These are phyloP conservation scores for Gliomastix tumulicola DNA, from an alignment of 2,329 filamentous ascomycete species.

Conservation along the genomic window DNA sequence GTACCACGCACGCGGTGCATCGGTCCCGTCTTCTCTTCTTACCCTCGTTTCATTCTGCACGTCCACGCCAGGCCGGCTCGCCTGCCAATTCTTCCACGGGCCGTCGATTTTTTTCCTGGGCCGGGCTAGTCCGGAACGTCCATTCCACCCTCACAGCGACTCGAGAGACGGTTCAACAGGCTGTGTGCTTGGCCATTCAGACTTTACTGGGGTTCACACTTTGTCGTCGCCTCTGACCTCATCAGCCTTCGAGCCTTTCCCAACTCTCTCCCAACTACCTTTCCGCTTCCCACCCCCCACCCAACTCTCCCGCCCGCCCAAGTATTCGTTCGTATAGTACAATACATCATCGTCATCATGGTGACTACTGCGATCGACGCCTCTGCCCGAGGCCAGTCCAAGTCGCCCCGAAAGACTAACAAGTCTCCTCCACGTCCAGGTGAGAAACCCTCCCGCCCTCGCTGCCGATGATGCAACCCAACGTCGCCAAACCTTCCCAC, in stretches of 20 bases:
- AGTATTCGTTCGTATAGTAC: slow-evolving; percentile 21
- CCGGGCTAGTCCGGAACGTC: no score
- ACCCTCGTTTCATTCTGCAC: no score
- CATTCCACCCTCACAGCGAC: no score
- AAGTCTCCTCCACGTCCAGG: slow-evolving; percentile 34
- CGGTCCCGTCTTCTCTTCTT: no score
- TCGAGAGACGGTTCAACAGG: no score
- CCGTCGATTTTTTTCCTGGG: no score
- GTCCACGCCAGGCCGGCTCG: no score
- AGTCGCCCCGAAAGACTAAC: slow-evolving; percentile 39
- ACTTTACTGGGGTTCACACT: no score
- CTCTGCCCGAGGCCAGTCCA: slow-evolving; percentile 33
- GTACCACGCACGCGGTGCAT: no score
- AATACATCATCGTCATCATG: slow-evolving; percentile 44
- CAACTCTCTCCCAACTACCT: slow-evolving; percentile 5
- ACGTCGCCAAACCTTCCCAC: no score
- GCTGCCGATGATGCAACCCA: background rate
- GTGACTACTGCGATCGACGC: slow-evolving; percentile 33
- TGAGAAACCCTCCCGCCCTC: slow-evolving; percentile 18
- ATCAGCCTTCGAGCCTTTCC: slow-evolving; percentile 8
- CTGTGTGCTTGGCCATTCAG: no score
- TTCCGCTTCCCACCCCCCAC: slow-evolving; percentile 18
- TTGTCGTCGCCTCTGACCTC: slow-evolving; percentile 7
- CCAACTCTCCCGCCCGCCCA: slow-evolving; percentile 7
- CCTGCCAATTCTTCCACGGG: no score